Evolutionary conservation across 2,329 filamentous ascomycete species (phyloP).

Genomic region (Thielaviopsis euricoi): DNA sequence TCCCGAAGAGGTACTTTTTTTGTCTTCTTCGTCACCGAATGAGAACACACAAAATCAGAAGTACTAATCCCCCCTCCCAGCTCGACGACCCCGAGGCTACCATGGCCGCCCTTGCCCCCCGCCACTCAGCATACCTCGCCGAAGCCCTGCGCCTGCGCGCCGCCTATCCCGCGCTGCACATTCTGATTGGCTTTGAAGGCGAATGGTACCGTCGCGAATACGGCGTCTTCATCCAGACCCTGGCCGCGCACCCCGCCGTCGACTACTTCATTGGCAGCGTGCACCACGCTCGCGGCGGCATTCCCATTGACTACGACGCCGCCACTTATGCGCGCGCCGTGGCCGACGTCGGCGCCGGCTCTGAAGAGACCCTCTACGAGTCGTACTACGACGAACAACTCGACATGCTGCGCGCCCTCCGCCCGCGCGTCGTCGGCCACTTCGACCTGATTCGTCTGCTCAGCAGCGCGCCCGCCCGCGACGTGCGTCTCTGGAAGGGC

Average conservation of each 20-base stretch:
- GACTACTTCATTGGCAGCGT: conserved; percentile 90
- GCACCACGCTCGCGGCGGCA: conserved; percentile 68
- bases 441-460: conserved; percentile 82
- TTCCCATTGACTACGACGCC: conserved; percentile 78
- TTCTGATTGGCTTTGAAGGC: conserved; percentile 81
- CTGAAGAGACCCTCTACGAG: conserved; percentile 59
- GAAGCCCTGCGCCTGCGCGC: conserved; percentile 60
- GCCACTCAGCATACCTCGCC: conserved; percentile 54
- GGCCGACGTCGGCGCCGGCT: conserved; percentile 23
- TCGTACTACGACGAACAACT: conserved; percentile 81
- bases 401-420: conserved; percentile 56
- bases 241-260: conserved; percentile 46
- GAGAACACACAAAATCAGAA: not conserved
- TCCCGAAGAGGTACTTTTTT: conserved; percentile 57
- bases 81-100: conserved; percentile 31
- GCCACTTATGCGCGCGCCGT: conserved; percentile 50
- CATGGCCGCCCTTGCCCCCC: conserved; percentile 31
- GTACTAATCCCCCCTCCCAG: conserved; percentile 18
- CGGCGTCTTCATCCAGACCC: conserved; percentile 35
- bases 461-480: conserved; percentile 49
- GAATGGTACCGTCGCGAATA: conserved; percentile 74
- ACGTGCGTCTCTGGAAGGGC: conserved; percentile 36
- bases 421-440: conserved; percentile 72
- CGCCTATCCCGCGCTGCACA: conserved; percentile 54
- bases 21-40: too few species aligned